Base-by-base conservation (phyloP, 108 stramenopile genomes). In the Phaeodactylum tricornutum region DNA sequence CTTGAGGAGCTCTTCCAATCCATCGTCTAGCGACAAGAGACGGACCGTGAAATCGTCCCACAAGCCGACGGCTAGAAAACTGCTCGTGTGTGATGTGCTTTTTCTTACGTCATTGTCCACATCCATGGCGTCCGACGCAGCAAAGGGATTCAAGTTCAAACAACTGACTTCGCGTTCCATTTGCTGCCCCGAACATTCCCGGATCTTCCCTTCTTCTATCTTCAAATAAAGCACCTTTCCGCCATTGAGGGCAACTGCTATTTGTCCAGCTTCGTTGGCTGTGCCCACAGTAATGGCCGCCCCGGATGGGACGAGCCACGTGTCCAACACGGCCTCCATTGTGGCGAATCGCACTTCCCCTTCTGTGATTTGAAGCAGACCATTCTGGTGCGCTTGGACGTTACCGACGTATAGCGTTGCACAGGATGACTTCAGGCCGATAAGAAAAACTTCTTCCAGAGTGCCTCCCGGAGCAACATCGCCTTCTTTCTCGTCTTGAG, bases 151-250 rank as follows among this genome's bases (percentile, higher is more conserved):
- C 28, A 98, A 52, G 58, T 90, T 69, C 35, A 98, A 45, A 66
- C 95, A 97, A 59, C 92, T 86, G 28, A 97, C 84, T 71, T 98
- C 98, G 7, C 86, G 73, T 33, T 87, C 77, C 61, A 98, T 78
- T 31, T 68, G 67, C 24, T 54, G 56, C 41, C 57, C 61, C 25
- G 52, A 45, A 3, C 64, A 39, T 17, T 38, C 40, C 27, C 55
- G 28, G 14, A 90, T 40, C 22, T 48, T 72, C 19, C 31, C 50
- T 29, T 44, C 65, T 38, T 57, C 44, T 17, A 92, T 66, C 7
- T 70, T 42, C 8, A 93, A 64, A 32, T 84, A 80, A 1, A 84
- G 28, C 5, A 97, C 41, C 20, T 50, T 55, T 6, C 91, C 92
- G n/a, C 93, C 93, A 27, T 66, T 51, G 22, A 84, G 54, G 2